These are phyloP conservation scores for Pythium utonaiense DNA, from an alignment of 352 stramenopile species.

Conservation along the genomic window DNA sequence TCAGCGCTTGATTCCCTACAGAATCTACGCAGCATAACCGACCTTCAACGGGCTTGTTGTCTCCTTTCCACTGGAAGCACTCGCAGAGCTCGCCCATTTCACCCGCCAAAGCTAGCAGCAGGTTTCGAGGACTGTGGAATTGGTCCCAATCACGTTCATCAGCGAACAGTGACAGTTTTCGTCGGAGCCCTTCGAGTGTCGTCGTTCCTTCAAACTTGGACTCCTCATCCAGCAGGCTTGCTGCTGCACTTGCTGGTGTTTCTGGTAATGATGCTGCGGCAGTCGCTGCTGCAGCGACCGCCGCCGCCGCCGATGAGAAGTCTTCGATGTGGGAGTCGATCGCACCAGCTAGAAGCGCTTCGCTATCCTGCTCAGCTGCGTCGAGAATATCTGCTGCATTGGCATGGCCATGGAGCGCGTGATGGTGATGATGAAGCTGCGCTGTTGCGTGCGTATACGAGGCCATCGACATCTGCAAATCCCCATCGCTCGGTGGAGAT, in stretches of 20 bases:
- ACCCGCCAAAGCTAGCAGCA: constrained; percentile 92
- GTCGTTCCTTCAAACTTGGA: constrained; percentile 25
- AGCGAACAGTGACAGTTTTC: constrained; percentile 30
- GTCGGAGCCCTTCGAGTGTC: constrained; percentile 30
- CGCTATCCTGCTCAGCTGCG: constrained; percentile 43
- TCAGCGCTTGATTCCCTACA: background rate
- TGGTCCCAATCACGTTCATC: constrained; percentile 33
- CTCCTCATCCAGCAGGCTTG: background rate
- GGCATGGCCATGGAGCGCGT: constrained; percentile 25
- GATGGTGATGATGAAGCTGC: constrained; percentile 29
- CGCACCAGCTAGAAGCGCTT: constrained; percentile 41
- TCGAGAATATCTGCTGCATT: constrained; percentile 43
- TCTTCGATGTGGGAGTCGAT: constrained; percentile 54
- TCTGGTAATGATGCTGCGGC: constrained; percentile 7
- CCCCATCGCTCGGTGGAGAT: constrained; percentile 23
- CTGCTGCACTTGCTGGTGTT: background rate
- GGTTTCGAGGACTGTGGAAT: constrained; percentile 84
- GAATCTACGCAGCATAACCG: background rate
- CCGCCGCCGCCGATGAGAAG: constrained; percentile 30
- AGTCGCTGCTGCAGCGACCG: constrained; percentile 21
- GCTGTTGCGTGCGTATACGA: constrained; percentile 11
- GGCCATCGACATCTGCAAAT: constrained; percentile 12
- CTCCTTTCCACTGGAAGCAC: constrained; percentile 94
- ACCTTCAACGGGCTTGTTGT: constrained; percentile 70
- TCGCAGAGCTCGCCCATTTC: constrained; percentile 96